phyloP scores from a whole-genome alignment of 169 alveolate species.

The Theileria parva region DNA sequence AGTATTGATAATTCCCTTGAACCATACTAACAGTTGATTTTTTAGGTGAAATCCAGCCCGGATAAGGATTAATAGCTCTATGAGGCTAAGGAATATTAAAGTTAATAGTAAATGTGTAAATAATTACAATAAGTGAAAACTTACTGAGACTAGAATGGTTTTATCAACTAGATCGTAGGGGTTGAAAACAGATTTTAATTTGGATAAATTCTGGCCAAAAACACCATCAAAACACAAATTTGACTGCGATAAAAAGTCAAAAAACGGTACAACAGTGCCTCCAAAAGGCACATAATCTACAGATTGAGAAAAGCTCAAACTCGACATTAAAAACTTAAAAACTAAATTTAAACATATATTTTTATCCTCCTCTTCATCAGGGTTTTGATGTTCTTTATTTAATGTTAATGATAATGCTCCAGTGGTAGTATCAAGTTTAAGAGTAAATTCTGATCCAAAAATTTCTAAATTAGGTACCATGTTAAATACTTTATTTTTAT shows the following conservation, averaged over 20 bases:
- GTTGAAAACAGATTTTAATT: conserved; percentile 26
- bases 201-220: conserved; percentile 7
- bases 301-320: neutral
- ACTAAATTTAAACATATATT: conserved; percentile 22
- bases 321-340: conserved; percentile 4
- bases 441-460: neutral
- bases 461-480: neutral
- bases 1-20: conserved; percentile 68
- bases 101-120: neutral
- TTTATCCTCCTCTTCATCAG: neutral
- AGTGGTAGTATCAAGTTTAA: conserved; percentile 11
- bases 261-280: conserved; percentile 26
- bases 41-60: conserved; percentile 62
- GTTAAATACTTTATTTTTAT: conserved; percentile 16
- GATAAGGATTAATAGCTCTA: conserved; percentile 26
- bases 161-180: conserved; percentile 21
- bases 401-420: neutral
- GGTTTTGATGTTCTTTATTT: neutral
- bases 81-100: conserved; percentile 56
- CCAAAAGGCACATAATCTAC: conserved; percentile 39
- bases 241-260: conserved; percentile 9
- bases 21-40: conserved; percentile 40
- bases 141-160: conserved; percentile 34
- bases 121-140: neutral
- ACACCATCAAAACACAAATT: neutral